Conservation (phyloP, 169 alveolate species). For the Babesia bovis region DNA sequence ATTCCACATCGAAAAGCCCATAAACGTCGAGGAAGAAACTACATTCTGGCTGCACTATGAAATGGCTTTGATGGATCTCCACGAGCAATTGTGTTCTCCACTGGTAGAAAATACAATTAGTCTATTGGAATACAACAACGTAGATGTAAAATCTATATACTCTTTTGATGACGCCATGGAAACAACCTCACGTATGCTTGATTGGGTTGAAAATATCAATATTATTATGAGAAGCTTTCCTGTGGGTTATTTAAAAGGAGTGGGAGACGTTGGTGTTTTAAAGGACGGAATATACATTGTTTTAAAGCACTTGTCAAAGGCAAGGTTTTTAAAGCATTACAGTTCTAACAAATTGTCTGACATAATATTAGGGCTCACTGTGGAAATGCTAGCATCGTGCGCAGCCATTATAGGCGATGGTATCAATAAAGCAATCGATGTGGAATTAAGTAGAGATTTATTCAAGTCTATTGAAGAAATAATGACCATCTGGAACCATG, state of each 20-base stretch:
- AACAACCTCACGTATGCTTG: background rate
- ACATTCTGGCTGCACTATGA: conserved; percentile 40
- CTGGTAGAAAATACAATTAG: conserved; percentile 13
- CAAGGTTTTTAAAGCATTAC: conserved; percentile 5
- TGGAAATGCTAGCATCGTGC: background rate
- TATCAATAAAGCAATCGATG: background rate
- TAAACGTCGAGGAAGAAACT: conserved; percentile 28
- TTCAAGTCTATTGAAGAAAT: background rate
- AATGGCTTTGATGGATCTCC: conserved; percentile 21
- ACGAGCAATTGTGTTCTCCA: conserved; percentile 10
- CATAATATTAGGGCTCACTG: conserved; percentile 7
- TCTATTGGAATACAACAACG: conserved; percentile 35
- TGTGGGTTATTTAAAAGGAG: background rate
- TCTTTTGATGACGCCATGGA: conserved; percentile 36
- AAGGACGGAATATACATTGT: background rate
- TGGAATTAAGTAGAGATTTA: background rate
- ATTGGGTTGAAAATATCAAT: conserved; percentile 25
- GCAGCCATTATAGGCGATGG: background rate
- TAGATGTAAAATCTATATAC: conserved; percentile 29
- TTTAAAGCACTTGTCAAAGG: background rate
- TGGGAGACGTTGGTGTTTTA: background rate
- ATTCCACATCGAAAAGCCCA: background rate
- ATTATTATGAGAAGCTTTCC: conserved; percentile 8
- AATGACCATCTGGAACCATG: background rate
- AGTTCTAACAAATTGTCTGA: conserved; percentile 5